phyloP scores from a whole-genome alignment of 192 early-diverging fungal species.

The Entomortierella beljakovae region DNA sequence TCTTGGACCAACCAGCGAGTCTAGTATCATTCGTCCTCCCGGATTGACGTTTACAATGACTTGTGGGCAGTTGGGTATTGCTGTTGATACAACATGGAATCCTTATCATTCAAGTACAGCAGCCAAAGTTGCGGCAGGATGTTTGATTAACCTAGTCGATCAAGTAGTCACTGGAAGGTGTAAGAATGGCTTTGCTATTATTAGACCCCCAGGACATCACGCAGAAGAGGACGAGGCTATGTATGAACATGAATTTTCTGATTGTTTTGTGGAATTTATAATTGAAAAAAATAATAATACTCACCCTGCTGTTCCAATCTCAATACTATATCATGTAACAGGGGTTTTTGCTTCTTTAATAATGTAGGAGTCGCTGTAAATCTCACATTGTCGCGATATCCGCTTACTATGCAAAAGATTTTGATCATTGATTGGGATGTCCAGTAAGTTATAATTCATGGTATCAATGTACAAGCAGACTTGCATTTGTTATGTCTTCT shows the following conservation, averaged over 20 bases:
- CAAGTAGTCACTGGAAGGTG: conserved; percentile 66
- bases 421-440: conserved; percentile 83
- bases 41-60: conserved; percentile 59
- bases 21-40: conserved; percentile 47
- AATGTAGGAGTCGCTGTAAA: conserved; percentile 81
- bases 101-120: conserved; percentile 51
- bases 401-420: conserved; percentile 64
- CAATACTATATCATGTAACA: not conserved
- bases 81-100: conserved; percentile 55
- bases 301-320: not conserved
- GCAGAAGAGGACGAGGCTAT: conserved; percentile 75
- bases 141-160: conserved; percentile 66
- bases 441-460: conserved; percentile 51
- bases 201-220: conserved; percentile 85
- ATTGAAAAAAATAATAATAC: not conserved
- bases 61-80: conserved; percentile 65
- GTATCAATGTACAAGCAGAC: not conserved
- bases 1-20: conserved; percentile 17
- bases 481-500: not conserved
- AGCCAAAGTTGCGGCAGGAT: conserved; percentile 61
- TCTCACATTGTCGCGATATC: conserved; percentile 61
- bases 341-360: conserved; percentile 84
- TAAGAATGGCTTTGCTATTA: conserved; percentile 77
- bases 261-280: not conserved
- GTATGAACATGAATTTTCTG: conserved; percentile 1